Percentiles rank a stretch among this genome's conserved stretches.
These are phyloP conservation scores for Ophiostoma fasciatum DNA, from an alignment of 2,329 filamentous ascomycete genomes.

Conservation along the genomic window DNA sequence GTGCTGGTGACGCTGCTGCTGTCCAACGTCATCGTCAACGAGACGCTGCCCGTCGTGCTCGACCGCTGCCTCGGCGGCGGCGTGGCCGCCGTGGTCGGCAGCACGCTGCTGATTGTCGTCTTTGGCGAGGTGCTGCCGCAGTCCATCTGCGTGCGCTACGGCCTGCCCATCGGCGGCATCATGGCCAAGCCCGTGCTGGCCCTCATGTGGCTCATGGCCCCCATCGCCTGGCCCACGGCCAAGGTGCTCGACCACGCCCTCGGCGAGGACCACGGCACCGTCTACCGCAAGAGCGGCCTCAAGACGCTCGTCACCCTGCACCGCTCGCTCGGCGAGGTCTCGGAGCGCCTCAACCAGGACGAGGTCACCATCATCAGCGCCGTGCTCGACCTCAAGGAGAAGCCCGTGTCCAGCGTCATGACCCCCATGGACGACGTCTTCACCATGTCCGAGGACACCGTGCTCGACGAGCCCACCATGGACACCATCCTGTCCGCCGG, in stretches of 20 bases:
- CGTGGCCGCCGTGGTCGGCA: constrained; percentile 84
- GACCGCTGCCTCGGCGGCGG: constrained; percentile 89
- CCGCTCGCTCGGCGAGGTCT: constrained; percentile 73
- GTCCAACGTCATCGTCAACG: constrained; percentile 96
- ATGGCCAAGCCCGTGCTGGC: constrained; percentile 76
- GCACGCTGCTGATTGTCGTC: constrained; percentile 91
- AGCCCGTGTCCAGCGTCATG: constrained; percentile 91
- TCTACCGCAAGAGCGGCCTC: constrained; percentile 95
- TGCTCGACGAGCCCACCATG: constrained; percentile 89
- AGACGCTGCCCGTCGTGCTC: constrained; percentile 86
- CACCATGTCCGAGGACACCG: constrained; percentile 86
- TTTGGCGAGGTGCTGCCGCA: constrained; percentile 96
- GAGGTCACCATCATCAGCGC: constrained; percentile 98
- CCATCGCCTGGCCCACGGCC: constrained; percentile 85
- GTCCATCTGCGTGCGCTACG: constrained; percentile 90
- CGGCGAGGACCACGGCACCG: constrained; percentile 86
- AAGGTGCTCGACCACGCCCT: constrained; percentile 89
- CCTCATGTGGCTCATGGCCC: constrained; percentile 86
- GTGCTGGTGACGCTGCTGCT: constrained; percentile 86
- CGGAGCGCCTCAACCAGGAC: constrained; percentile 85
- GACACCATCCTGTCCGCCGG: constrained; percentile 84
- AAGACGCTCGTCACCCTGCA: constrained; percentile 95
- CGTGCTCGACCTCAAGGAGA: constrained; percentile 90
- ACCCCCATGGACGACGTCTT: constrained; percentile 97
- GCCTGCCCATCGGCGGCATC: constrained; percentile 84